phyloP scores from a whole-genome alignment of 805 yeast species.

The Wickerhamomyces chambardii region DNA sequence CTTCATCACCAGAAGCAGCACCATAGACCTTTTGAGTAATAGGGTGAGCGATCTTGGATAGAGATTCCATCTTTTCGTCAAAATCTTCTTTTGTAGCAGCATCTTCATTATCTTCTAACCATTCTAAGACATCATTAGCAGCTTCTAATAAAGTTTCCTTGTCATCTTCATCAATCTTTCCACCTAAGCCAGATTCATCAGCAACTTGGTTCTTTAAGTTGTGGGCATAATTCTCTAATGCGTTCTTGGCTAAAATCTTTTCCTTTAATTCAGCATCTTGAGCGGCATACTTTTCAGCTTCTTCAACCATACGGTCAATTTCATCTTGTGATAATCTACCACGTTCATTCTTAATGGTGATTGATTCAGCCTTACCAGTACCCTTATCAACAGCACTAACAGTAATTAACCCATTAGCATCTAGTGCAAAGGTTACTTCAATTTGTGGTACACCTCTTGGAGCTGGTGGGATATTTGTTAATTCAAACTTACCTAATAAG shows the following conservation, averaged over 20 bases:
- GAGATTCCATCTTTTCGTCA: slow-evolving; percentile 81
- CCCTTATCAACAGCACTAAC: slow-evolving; percentile 89
- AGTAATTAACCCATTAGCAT: slow-evolving; percentile 81
- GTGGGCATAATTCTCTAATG: slow-evolving; percentile 83
- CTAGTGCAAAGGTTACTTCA: slow-evolving; percentile 83
- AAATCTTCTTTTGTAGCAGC: slow-evolving; percentile 88
- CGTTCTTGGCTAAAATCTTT: slow-evolving; percentile 83
- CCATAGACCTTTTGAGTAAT: slow-evolving; percentile 83
- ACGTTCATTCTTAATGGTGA: slow-evolving; percentile 88
- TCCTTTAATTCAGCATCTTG: slow-evolving; percentile 80
- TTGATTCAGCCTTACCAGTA: slow-evolving; percentile 86
- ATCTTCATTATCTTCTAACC: slow-evolving; percentile 82
- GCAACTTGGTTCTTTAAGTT: slow-evolving; percentile 63
- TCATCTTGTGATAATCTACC: slow-evolving; percentile 92
- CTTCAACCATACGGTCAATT: slow-evolving; percentile 95
- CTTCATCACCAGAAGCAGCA: slow-evolving; percentile 39
- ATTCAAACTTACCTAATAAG: slow-evolving; percentile 78
- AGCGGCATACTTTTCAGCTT: slow-evolving; percentile 90
- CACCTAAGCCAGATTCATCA: slow-evolving; percentile 53
- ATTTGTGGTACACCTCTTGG: slow-evolving; percentile 91
- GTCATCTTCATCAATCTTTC: slow-evolving; percentile 82
- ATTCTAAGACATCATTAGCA: slow-evolving; percentile 74
- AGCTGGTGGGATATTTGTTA: slow-evolving; percentile 82
- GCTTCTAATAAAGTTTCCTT: slow-evolving; percentile 86
- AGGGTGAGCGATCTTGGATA: slow-evolving; percentile 81